These are phyloP conservation scores for Oryza nivara DNA, from an alignment of 176 grass and related monocot species.

Conservation along the genomic window DNA sequence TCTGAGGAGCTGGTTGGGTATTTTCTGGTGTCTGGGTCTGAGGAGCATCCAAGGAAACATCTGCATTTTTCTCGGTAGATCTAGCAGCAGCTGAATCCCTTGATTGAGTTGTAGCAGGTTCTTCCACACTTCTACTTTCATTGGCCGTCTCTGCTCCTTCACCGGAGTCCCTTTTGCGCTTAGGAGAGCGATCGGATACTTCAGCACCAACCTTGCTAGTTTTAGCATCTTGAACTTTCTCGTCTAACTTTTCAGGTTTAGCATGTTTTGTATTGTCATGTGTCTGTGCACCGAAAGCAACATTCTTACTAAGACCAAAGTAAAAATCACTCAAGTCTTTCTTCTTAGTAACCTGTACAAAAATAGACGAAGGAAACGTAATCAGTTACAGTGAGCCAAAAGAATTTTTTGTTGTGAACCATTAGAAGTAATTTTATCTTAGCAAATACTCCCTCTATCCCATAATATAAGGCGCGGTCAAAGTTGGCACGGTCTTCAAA, in stretches of 20 bases:
- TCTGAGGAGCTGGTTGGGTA: conserved; percentile 8
- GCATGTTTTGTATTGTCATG: conserved; percentile 38
- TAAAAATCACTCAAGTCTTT: conserved; percentile 95
- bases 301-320: conserved; percentile 83
- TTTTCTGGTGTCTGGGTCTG: conserved; percentile 30
- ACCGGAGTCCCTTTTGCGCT: conserved; percentile 49
- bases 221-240: conserved; percentile 43
- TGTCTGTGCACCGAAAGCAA: conserved; percentile 72
- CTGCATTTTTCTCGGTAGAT: conserved; percentile 37
- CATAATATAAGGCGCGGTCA: too few relatives aligned
- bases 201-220: conserved; percentile 40
- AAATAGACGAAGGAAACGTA: conserved; percentile 33
- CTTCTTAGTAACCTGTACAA: conserved; percentile 87
- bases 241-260: conserved; percentile 40
- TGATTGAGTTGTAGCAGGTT: conserved; percentile 16
- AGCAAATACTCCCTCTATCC: neutral
- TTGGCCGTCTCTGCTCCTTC: conserved; percentile 40
- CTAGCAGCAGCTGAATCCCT: conserved; percentile 34
- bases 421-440: neutral
- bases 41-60: conserved; percentile 38
- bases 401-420: neutral
- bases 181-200: conserved; percentile 33
- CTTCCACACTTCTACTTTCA: conserved; percentile 31
- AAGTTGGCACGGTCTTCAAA: too few relatives aligned
- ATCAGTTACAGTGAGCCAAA: conserved; percentile 36